Evolutionary conservation across 768 basidiomycete genomes (phyloP), one percentile per base, ranked within the genome.

Genomic region (Collybiopsis luxurians): DNA sequence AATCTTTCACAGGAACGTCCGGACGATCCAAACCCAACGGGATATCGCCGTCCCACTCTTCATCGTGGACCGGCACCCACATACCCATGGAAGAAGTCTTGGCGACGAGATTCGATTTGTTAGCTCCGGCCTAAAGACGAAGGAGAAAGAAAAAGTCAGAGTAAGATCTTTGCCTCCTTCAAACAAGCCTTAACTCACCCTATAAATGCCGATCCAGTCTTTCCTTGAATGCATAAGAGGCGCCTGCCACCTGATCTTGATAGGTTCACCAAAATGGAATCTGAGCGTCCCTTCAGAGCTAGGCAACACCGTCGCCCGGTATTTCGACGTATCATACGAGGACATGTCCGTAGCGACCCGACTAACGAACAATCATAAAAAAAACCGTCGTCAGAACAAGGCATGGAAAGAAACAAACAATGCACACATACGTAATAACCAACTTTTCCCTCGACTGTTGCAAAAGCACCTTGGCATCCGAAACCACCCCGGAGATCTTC

Each of bases 131-230:
- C 90, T 91, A 63, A 13, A 60, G 39, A 23, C 23, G 26, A 13
- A 4, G 2, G 26, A 27, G 45, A 24, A 53, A 43, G 30, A 40
- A 51, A 23, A 59, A 17, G 15, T 5, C 3, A 47, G 15, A n/a
- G 9, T 17, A 11, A 47, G 10, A 19, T 9, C 17, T n/a, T 7
- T 34, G 4, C 34, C 2, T 19, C 21, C 15, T 2, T n/a, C 19
- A 34, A n/a, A 9, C 11, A 30, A 47, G 12, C 59, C 52, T 28
- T 44, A 51, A 49, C 46, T 39, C 63, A 91, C 91, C 67, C 88
- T 80, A 67, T 94, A 94, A 24, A 98, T 83, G 13, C 95, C 97
- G 64, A 99, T 90, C 97, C 97, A 98, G 69, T 99, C 97, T 63
- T 86, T 85, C 13, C 91, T 81, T 11, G 95, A 95, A 67, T 98